These are phyloP conservation scores for Circinella umbellata DNA, from an alignment of 371 early-diverging fungal genomes.

Conservation along the genomic window DNA sequence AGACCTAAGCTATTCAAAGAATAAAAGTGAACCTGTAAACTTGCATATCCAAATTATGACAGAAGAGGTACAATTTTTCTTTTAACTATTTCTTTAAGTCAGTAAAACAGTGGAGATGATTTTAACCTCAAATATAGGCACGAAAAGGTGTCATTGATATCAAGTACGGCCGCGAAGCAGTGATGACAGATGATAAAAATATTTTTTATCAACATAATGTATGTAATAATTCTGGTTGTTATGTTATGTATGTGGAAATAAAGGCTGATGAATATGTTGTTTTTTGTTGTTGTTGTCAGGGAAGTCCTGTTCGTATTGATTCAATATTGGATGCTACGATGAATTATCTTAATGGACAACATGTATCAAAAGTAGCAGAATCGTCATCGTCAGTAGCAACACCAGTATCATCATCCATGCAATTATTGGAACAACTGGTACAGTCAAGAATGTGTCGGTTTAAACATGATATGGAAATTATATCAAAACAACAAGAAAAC, in stretches of 20 bases:
- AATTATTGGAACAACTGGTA: slow-evolving; percentile 15
- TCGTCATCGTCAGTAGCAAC: not conserved
- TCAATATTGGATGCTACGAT: slow-evolving; percentile 20
- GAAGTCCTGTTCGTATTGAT: slow-evolving; percentile 7
- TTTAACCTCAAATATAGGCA: slow-evolving; percentile 3
- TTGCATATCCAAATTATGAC: slow-evolving; percentile 21
- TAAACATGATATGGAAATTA: slow-evolving; percentile 12
- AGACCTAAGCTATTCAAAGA: slow-evolving; percentile 5
- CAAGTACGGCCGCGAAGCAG: slow-evolving; percentile 14
- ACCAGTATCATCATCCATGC: not conserved
- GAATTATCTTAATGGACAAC: slow-evolving; percentile 14
- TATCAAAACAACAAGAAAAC: slow-evolving; percentile 12
- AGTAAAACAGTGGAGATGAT: not conserved
- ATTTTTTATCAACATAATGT: slow-evolving; percentile 18
- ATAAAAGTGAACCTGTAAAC: slow-evolving; percentile 18
- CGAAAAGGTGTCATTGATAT: slow-evolving; percentile 13
- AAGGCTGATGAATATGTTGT: too few relatives aligned
- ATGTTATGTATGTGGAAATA: too few relatives aligned
- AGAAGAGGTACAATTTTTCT: slow-evolving; percentile 7
- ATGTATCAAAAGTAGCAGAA: slow-evolving; percentile 1
- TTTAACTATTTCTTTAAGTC: not conserved
- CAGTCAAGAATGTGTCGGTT: slow-evolving; percentile 26
- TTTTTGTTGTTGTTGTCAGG: not conserved
- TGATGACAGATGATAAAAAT: slow-evolving; percentile 10
- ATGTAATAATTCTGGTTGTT: not conserved